Evolutionary conservation across 2,329 filamentous ascomycete genomes (phyloP), one percentile per base, ranked within the genome.

Genomic region (Calonectria henricotiae): DNA sequence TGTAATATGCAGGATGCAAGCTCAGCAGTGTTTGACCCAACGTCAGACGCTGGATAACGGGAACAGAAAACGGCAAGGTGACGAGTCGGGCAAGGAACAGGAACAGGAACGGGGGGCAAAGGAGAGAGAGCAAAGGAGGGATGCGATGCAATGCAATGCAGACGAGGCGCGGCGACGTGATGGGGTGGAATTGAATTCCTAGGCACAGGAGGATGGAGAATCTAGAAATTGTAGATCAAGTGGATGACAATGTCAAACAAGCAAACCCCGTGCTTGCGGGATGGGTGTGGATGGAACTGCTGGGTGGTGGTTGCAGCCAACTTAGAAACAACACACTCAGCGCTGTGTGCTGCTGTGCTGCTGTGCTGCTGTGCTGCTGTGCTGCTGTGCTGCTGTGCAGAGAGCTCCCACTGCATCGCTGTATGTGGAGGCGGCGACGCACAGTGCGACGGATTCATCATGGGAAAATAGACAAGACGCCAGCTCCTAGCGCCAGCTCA

Each of bases 341-440:
- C 39, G 43, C 41, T 20, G 20, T 6, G 17, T 43, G 39, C 39
- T 7, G 15, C 32, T 13, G 39, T 43, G 39, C 39, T 44, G 41
- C 41, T n/a, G 43, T 46, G 15, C 43, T 23, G 43, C 17, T 39
- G 51, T 37, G 35, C 30, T 44, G 41, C n/a, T n/a, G 41, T 44
- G n/a, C 41, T 44, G 43, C 41, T n/a, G 43, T 46, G 15, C 43
- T 23, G 43, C 17, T 39, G 51, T 37, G 35, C 30, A 15, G 17
- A 20, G 51, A 15, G 35, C 32, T 58, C 32, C 20, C 23, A 12
- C 32, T 63, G 46, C 17, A 27, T 55, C 60, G 27, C 41, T 63
- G 44, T 51, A 62, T 73, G 75, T 74, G 74, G 73, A 78, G 74
- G 76, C 77, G 76, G 76, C 75, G 68, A 77, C 64, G 68, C 69